phyloP scores from a whole-genome alignment of 2,329 filamentous ascomycete genomes.

The Pyrenochaeta sp. region DNA sequence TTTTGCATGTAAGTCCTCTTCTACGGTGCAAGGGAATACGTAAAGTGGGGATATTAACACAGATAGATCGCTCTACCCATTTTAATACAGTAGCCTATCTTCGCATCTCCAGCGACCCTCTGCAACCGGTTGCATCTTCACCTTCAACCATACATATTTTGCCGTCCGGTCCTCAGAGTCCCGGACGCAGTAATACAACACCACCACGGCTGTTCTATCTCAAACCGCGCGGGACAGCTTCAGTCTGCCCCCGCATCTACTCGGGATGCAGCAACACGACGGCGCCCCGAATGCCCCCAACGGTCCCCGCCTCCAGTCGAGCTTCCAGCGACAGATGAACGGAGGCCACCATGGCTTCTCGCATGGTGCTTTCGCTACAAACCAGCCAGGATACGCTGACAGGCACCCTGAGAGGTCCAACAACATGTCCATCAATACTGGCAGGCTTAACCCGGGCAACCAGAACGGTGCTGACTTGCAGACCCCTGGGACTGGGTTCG shows the following conservation, averaged over 20 bases:
- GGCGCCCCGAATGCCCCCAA: slow-evolving; percentile 67
- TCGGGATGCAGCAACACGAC: slow-evolving; percentile 91
- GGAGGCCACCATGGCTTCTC: slow-evolving; percentile 86
- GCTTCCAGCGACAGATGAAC: slow-evolving; percentile 74
- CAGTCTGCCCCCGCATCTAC: slow-evolving; percentile 82
- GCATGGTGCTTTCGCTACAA: slow-evolving; percentile 89
- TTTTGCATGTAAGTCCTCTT: slow-evolving; percentile 36
- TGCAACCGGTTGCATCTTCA: slow-evolving; percentile 41
- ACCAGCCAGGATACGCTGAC: slow-evolving; percentile 82
- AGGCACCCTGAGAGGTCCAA: slow-evolving; percentile 84
- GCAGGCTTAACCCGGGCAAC: slow-evolving; percentile 65
- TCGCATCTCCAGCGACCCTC: slow-evolving; percentile 30
- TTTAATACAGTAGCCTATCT: slow-evolving; percentile 43
- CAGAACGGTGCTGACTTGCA: slow-evolving; percentile 76
- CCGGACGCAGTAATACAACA: slow-evolving; percentile 66
- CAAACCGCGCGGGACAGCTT: slow-evolving; percentile 81
- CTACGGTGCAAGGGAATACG: not conserved
- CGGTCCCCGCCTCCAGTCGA: slow-evolving; percentile 65
- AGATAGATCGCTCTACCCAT: slow-evolving; percentile 34
- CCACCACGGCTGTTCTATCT: slow-evolving; percentile 85
- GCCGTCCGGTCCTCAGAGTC: slow-evolving; percentile 52
- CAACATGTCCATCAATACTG: slow-evolving; percentile 92
- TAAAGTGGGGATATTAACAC: slow-evolving; percentile 18
- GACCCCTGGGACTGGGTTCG: slow-evolving; percentile 86
- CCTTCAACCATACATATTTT: slow-evolving; percentile 49